These are phyloP conservation scores for Mortierella antarctica DNA, from an alignment of 192 early-diverging fungal genomes.

Conservation along the genomic window DNA sequence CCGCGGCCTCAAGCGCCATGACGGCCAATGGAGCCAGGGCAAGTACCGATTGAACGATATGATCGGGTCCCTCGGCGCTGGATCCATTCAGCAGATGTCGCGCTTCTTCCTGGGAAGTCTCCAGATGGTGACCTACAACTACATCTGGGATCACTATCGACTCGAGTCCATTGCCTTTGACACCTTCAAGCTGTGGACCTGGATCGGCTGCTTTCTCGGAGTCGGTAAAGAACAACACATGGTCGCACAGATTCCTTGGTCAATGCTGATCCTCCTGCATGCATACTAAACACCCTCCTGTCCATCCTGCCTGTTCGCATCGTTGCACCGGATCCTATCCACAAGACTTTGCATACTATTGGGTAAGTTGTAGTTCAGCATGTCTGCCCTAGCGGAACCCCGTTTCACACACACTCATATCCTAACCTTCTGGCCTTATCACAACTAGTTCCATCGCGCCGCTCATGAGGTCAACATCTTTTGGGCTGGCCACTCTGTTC, in stretches of 20 bases:
- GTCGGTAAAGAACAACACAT: slow-evolving; percentile 41
- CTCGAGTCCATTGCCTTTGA: slow-evolving; percentile 54
- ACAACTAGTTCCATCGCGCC: slow-evolving; percentile 65
- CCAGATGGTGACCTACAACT: slow-evolving; percentile 60
- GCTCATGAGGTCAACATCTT: slow-evolving; percentile 71
- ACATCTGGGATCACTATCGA: slow-evolving; percentile 61
- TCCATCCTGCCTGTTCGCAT: not conserved
- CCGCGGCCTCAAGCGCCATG: slow-evolving; percentile 37
- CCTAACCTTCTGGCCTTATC: not conserved
- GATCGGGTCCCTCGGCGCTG: slow-evolving; percentile 62
- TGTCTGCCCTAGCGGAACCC: not conserved
- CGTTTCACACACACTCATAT: not conserved
- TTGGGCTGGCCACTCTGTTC: slow-evolving; percentile 66
- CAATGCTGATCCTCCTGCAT: not conserved
- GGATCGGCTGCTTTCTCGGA: slow-evolving; percentile 64
- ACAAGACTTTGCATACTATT: slow-evolving; percentile 45
- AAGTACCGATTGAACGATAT: slow-evolving; percentile 66
- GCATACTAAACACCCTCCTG: not conserved
- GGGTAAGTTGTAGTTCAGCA: slow-evolving; percentile 20
- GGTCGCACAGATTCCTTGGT: not conserved
- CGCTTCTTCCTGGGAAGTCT: slow-evolving; percentile 59
- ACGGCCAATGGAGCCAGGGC: slow-evolving; percentile 51
- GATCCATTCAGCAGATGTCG: slow-evolving; percentile 64
- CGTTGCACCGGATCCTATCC: not conserved
- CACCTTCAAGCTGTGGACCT: slow-evolving; percentile 54